Conservation (phyloP, 164 flowering plant species). For the Magnolia kwangsiensis region DNA sequence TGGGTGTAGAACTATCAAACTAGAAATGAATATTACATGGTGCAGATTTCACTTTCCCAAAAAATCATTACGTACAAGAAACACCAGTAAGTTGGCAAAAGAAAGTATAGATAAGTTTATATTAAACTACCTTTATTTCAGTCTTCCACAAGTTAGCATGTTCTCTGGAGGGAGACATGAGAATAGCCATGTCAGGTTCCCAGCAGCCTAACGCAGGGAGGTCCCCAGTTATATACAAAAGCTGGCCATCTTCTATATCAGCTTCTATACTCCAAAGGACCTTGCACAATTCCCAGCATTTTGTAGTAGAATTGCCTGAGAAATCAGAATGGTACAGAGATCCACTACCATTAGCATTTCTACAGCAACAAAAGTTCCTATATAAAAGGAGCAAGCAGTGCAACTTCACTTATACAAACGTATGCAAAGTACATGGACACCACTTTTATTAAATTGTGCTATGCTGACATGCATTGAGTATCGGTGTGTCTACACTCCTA, state of each 20-base stretch:
- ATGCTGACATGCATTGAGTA: not conserved
- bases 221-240: slow-evolving; percentile 60
- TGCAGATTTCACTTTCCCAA: too few relatives aligned
- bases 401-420: not conserved
- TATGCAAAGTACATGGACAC: not conserved
- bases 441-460: not conserved
- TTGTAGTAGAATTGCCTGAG: slow-evolving; percentile 28
- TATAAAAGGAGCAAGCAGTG: not conserved
- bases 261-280: slow-evolving; percentile 60
- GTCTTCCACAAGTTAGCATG: slow-evolving; percentile 58
- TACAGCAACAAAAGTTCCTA: not conserved
- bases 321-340: too few relatives aligned
- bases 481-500: not conserved
- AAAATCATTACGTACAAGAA: not conserved
- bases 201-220: slow-evolving; percentile 50
- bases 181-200: slow-evolving; percentile 58
- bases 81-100: not conserved
- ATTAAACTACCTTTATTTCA: slow-evolving; percentile 44
- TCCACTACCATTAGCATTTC: not conserved
- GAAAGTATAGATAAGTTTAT: not conserved
- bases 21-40: too few relatives aligned
- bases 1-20: too few relatives aligned
- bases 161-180: slow-evolving; percentile 47
- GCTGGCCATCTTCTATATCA: slow-evolving; percentile 52
- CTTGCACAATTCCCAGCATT: slow-evolving; percentile 30